Percentiles rank a stretch among this genome's conserved stretches.
phyloP scores from a whole-genome alignment of 306 rosid genomes.

The Corylus americana region DNA sequence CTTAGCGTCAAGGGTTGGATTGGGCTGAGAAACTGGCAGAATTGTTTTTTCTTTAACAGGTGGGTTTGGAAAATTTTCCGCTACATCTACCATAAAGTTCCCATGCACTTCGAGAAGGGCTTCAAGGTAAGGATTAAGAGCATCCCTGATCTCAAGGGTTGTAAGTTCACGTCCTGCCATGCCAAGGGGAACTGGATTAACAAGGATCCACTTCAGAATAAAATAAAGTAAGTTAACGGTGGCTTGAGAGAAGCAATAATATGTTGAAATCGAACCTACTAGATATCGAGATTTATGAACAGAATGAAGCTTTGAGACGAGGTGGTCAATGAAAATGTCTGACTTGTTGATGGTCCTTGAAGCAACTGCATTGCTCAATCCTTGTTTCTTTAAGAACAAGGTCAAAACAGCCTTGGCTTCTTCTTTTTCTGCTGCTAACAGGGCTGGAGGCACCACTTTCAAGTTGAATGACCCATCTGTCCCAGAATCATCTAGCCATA shows the following conservation, averaged over 20 bases:
- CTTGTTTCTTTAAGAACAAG: constrained; percentile 82
- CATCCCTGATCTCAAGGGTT: constrained; percentile 90
- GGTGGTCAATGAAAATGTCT: constrained; percentile 70
- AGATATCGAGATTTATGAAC: constrained; percentile 88
- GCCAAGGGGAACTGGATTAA: constrained; percentile 26
- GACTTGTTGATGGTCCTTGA: constrained; percentile 77
- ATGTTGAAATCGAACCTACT: constrained; percentile 71
- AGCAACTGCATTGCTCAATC: constrained; percentile 72
- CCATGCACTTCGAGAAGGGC: constrained; percentile 75
- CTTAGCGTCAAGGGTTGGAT: constrained; percentile 42
- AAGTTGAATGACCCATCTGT: constrained; percentile 49
- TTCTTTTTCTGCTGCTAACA: constrained; percentile 88
- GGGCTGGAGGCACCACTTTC: constrained; percentile 52
- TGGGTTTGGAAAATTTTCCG: constrained; percentile 72
- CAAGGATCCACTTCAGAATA: constrained; percentile 16
- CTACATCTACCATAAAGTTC: constrained; percentile 49
- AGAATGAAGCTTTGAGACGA: constrained; percentile 75
- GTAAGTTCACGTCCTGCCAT: constrained; percentile 88
- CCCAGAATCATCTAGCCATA: constrained; percentile 44
- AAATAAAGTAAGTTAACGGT: neutral
- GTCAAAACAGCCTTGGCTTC: constrained; percentile 88
- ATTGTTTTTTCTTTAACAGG: constrained; percentile 55
- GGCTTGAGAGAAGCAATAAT: constrained; percentile 20
- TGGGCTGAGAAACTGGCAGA: constrained; percentile 32
- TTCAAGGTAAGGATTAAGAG: constrained; percentile 73